Conservation (phyloP, 768 basidiomycete species). For the Tylopilus sp. region DNA sequence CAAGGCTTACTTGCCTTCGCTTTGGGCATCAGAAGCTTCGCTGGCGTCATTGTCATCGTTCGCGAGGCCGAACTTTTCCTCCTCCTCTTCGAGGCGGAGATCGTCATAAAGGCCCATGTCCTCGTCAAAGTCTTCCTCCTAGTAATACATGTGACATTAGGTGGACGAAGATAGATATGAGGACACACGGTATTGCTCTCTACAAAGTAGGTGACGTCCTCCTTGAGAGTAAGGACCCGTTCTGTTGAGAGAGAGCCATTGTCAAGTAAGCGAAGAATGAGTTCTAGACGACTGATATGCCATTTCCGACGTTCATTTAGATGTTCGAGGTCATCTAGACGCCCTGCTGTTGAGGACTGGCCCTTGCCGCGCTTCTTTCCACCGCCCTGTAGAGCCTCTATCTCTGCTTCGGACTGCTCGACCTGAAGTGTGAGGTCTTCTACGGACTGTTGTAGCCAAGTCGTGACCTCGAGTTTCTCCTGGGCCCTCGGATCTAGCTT, state of each 20-base stretch:
- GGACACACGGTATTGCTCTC: slow-evolving; percentile 87
- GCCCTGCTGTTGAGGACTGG: slow-evolving; percentile 58
- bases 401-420: slow-evolving; percentile 92
- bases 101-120: slow-evolving; percentile 98
- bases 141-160: slow-evolving; percentile 19
- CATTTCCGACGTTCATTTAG: slow-evolving; percentile 93
- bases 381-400: slow-evolving; percentile 75
- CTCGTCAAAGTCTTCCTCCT: slow-evolving; percentile 98
- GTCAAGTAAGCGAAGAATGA: slow-evolving; percentile 88
- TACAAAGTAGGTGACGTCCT: slow-evolving; percentile 95
- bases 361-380: slow-evolving; percentile 86
- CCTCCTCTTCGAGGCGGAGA: slow-evolving; percentile 94
- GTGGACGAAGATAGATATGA: slow-evolving; percentile 2
- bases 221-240: slow-evolving; percentile 76
- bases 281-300: slow-evolving; percentile 91
- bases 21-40: slow-evolving; percentile 70
- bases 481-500: slow-evolving; percentile 97
- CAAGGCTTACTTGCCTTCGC: slow-evolving; percentile 55
- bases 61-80: slow-evolving; percentile 84
- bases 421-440: slow-evolving; percentile 93
- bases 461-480: slow-evolving; percentile 86
- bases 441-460: slow-evolving; percentile 85
- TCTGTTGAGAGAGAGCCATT: slow-evolving; percentile 88
- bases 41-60: slow-evolving; percentile 65
- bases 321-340: slow-evolving; percentile 79